Evolutionary conservation across 2,329 filamentous ascomycete genomes (phyloP), one percentile per base, ranked within the genome.

Genomic region (Diaporthe caulivora): DNA sequence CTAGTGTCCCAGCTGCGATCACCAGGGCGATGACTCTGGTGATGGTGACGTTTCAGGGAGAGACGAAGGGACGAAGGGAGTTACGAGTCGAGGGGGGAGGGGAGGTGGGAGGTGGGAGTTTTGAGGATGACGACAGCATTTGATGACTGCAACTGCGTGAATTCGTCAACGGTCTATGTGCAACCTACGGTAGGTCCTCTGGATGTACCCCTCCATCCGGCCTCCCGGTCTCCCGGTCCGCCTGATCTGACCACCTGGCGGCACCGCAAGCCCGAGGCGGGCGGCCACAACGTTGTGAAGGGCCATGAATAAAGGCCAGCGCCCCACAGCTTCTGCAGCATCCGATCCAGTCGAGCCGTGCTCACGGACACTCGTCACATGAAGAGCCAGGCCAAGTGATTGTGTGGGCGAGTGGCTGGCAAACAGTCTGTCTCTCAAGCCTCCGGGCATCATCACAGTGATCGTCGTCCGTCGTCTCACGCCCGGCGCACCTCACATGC

Each of bases 211-310:
- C 24, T 44, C 42, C 42, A 31, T 49, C 60, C 42, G 60, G 62
- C 53, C 62, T 67, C 31, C 37, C 62, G 60, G 62, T 67, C 62
- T 67, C 31, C 37, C 62, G n/a, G 62, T 67, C 62, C 47, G 47
- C 62, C 62, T 67, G 62, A 67, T 24, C 47, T 29, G 62, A 53
- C 31, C 62, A 65, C 60, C 60, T 65, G 42, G 42, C 29, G 34
- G 18, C 6, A 65, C 29, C 44, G 42, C 42, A 64, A 44, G 13
- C 40, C 24, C 58, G 24, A 47, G 5, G 40, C 26, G 24, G n/a
- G 21, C 55, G 31, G 26, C 49, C 49, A 68, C 37, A 44, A 9
- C 37, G 37, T 34, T 24, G 24, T 34, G 51, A 57, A 26, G 3
- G 49, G 40, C 34, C 49, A 18, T 40, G 11, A 9, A 21, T 4